These are phyloP conservation scores for Petunia secreta DNA, from an alignment of 257 asterid species.

Conservation along the genomic window DNA sequence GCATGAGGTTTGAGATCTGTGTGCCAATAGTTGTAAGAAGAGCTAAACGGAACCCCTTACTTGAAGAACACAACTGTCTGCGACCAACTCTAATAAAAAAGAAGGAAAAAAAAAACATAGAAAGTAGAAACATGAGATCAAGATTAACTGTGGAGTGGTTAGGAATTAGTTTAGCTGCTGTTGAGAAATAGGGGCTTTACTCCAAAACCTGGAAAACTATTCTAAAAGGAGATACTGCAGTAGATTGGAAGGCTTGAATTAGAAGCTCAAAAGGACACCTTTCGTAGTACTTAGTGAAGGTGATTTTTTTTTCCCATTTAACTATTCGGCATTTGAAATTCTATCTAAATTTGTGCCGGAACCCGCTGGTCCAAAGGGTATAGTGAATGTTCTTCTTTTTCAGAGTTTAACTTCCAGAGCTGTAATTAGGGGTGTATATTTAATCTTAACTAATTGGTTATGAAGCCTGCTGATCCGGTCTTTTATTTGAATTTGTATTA, in stretches of 20 bases:
- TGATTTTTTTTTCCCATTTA: too few species aligned
- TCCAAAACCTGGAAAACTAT: constrained; percentile 23
- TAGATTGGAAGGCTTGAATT: constrained; percentile 18
- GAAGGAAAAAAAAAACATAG: neutral
- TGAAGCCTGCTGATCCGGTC: too few species aligned
- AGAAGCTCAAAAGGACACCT: constrained; percentile 5
- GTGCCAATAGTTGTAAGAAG: neutral
- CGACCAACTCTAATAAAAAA: neutral
- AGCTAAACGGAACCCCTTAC: too few species aligned
- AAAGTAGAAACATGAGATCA: neutral
- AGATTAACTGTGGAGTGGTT: constrained; percentile 28
- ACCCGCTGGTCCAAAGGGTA: too few species aligned
- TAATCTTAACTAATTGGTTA: too few species aligned
- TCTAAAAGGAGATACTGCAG: neutral
- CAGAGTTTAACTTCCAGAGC: too few species aligned
- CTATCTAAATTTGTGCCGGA: too few species aligned
- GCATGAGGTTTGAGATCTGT: neutral
- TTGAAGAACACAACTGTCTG: neutral
- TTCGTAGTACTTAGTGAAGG: too few species aligned
- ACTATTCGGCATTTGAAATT: too few species aligned
- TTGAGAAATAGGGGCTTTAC: constrained; percentile 29
- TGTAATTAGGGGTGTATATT: too few species aligned
- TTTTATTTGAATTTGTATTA: too few species aligned
- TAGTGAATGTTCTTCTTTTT: too few species aligned
- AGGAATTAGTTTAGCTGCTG: constrained; percentile 42